Percentiles rank a stretch among this genome's conserved stretches.
These are phyloP conservation scores for Alternaria triticina DNA, from an alignment of 2,329 filamentous ascomycete genomes.

Conservation along the genomic window DNA sequence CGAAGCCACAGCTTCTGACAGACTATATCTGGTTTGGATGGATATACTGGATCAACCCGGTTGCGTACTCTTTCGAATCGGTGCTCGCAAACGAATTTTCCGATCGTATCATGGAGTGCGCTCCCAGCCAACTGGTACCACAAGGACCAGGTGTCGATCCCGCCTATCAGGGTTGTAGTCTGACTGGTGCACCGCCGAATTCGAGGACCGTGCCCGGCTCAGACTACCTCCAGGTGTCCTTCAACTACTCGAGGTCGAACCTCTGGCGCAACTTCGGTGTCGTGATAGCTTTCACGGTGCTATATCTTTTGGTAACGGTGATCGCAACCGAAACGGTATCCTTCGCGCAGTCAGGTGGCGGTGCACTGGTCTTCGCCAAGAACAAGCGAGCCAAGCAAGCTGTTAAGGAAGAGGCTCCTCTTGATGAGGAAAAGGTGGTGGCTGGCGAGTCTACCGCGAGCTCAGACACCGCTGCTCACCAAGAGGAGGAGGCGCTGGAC, in stretches of 20 bases:
- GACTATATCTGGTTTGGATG: slow-evolving; percentile 69
- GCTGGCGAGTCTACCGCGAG: slow-evolving; percentile 32
- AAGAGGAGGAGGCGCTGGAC: slow-evolving; percentile 41
- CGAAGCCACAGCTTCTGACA: slow-evolving; percentile 64
- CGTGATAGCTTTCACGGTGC: slow-evolving; percentile 74
- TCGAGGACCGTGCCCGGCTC: slow-evolving; percentile 59
- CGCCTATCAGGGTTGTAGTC: slow-evolving; percentile 66
- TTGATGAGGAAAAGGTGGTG: slow-evolving; percentile 65
- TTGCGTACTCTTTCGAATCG: slow-evolving; percentile 69
- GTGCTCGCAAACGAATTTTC: slow-evolving; percentile 72
- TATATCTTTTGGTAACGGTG: slow-evolving; percentile 76
- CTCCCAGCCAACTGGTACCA: slow-evolving; percentile 65
- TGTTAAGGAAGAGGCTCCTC: slow-evolving; percentile 51
- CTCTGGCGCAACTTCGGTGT: slow-evolving; percentile 79
- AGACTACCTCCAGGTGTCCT: slow-evolving; percentile 62
- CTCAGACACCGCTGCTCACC: slow-evolving; percentile 25
- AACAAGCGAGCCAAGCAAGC: slow-evolving; percentile 65
- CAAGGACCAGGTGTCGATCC: slow-evolving; percentile 61
- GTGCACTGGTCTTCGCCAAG: slow-evolving; percentile 74
- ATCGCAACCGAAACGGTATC: slow-evolving; percentile 72
- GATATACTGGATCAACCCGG: slow-evolving; percentile 55
- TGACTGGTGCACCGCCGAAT: slow-evolving; percentile 64
- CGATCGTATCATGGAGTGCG: slow-evolving; percentile 63
- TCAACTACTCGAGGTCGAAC: slow-evolving; percentile 63
- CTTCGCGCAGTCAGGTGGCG: slow-evolving; percentile 68